These are phyloP conservation scores for Candida odintsovae DNA, from an alignment of 805 yeast genomes.

Conservation along the genomic window DNA sequence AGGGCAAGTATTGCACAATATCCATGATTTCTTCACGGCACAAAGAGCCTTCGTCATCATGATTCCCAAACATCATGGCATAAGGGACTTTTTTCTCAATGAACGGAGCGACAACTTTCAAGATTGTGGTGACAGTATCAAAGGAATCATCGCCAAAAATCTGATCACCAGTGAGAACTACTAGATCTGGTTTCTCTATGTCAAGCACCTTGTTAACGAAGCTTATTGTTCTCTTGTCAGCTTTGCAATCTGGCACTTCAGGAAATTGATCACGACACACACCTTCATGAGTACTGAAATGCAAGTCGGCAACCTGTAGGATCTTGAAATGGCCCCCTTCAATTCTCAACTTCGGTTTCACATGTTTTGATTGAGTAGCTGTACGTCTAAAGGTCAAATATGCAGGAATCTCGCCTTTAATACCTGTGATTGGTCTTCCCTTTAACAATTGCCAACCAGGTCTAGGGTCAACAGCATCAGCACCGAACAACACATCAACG, in stretches of 20 bases:
- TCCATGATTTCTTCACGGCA: constrained; percentile 55
- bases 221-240: constrained; percentile 51
- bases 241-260: constrained; percentile 52
- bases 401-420: constrained; percentile 13
- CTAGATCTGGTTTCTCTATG: constrained; percentile 75
- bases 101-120: constrained; percentile 70
- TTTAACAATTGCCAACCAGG: constrained; percentile 49
- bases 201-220: constrained; percentile 64
- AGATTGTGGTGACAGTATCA: constrained; percentile 77
- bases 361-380: constrained; percentile 1
- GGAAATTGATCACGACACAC: constrained; percentile 73
- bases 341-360: constrained; percentile 11
- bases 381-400: constrained; percentile 21
- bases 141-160: constrained; percentile 74
- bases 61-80: constrained; percentile 87
- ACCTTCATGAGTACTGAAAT: constrained; percentile 82
- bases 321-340: constrained; percentile 60
- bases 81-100: constrained; percentile 68
- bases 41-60: constrained; percentile 83
- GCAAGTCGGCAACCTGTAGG: constrained; percentile 87
- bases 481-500: constrained; percentile 67
- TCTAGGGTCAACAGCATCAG: constrained; percentile 71
- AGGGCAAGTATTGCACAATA: constrained; percentile 56
- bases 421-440: constrained; percentile 2
- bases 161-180: constrained; percentile 88